Base-by-base conservation (phyloP, 345 rosid species). In the Eutrema japonicum region DNA sequence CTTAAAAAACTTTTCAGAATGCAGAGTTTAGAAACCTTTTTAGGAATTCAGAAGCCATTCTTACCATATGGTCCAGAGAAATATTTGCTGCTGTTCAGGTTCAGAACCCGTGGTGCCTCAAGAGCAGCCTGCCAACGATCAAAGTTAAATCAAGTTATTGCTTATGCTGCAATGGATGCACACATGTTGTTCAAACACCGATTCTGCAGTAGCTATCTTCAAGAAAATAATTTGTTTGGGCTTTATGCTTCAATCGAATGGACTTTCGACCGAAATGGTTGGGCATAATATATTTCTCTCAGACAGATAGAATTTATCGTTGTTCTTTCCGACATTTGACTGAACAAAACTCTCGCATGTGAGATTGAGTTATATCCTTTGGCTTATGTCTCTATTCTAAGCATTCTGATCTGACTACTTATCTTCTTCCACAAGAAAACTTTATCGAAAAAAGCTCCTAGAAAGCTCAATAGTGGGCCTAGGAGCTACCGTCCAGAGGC, bases 61-160 rank as follows among this genome's bases (percentile, higher is more conserved):
- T 50, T 68, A 89, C 99, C 96, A 71, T 95, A 92, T 68, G 99
- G 91, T 72, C 99, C 96, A 10, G 96, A 88, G 84, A 89, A 88
- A 65, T 81, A 43, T 43, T 79, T 57, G 75, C 72, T 83, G 76
- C 78, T 85, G 77, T 71, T 82, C 64, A 91, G 79, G 56, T 87
- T 89, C 70, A 95, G 84, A 82, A 95, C 85, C 62, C 80, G 85
- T 2, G 97, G 96, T 64, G 92, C 99, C 82, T 87, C 93, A 10
- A 95, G 85, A 76, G 99, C 97, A 75, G 96, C 99, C 96, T 93
- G 79, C 70, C 67, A 76, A 51, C 36, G 9, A 59, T 33, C 48
- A 70, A 77, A 70, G 47, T 46, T 55, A 55, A 47, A 70, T 46
- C 48, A 59, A 9, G 40, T 66, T 66, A 56, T 10, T 45, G 36